Base-by-base conservation (phyloP, 192 early-diverging fungal genomes). In the Umbelopsis ramanniana region DNA sequence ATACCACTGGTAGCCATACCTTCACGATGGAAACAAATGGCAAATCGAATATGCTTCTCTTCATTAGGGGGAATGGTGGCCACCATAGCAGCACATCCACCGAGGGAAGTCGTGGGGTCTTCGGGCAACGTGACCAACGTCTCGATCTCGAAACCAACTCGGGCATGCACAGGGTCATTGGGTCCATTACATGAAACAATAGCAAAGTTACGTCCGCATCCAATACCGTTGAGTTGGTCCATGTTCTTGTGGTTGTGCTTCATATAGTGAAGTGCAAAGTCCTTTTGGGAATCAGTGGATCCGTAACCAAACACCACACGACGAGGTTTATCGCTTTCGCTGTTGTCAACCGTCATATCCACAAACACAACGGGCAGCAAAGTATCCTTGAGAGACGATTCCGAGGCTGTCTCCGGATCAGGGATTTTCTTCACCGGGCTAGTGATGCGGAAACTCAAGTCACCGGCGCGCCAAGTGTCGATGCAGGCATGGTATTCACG, bases 401-500 rank as follows among this genome's bases (percentile, higher is more conserved):
- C 26, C 29, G 38, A 43, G 37, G 40, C 69, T 22, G 23, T 38
- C 4, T n/a, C 66, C 10, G 53, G 66, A 37, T 73, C 72, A 46
- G 72, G 72, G 22, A 73, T 73, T 15, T 47, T 68, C 37, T 73
- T 73, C 17, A 73, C 72, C 8, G 72, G 72, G 2, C 46, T 52
- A 21, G 52, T 73, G 21, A 73, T 53, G 23, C 55, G 45, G 72
- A 73, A 73, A 2, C 21, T 46, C 23, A 73, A 21, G n/a, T 73
- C 72, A 35, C 72, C 72, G 21, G 72, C 72, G 22, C 22, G 45
- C 72, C 72, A 73, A 0, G 72, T 68, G 47, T 73, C 72, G 10
- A 46, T 66, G 12, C 46, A 52, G 9, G 52, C 35, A 23, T 70
- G 40, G 43, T 69, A 73, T 9, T 73, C 72, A 6, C 72, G 72